A percentile compares a stretch with the other conserved stretches of the same genome.
Conservation (phyloP, 805 yeast genomes). For the Priceomyces medius region DNA sequence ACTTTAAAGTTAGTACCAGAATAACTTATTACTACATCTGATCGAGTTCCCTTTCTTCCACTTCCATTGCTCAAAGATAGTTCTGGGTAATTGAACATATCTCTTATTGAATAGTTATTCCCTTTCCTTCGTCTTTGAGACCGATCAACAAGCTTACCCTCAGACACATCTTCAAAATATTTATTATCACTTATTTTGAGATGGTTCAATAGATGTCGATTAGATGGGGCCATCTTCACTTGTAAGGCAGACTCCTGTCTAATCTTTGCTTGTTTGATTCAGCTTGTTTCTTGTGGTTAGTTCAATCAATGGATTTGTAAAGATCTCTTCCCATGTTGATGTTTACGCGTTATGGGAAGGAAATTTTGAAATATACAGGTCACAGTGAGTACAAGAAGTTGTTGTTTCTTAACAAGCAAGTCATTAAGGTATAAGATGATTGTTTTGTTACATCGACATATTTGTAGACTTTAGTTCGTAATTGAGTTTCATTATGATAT, state of each 20-base stretch:
- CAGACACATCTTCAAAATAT: conserved; percentile 21
- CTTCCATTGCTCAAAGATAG: background rate
- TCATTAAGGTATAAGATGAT: no score
- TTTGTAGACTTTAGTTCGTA: no score
- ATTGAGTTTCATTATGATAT: no score
- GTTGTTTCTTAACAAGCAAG: no score
- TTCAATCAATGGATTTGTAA: background rate
- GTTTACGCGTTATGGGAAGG: conserved; percentile 3
- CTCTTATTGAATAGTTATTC: conserved; percentile 18
- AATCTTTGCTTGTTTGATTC: background rate
- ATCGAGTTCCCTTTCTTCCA: conserved; percentile 1
- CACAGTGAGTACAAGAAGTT: no score
- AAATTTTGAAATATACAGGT: no score
- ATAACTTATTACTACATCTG: conserved; percentile 1
- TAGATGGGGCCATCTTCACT: conserved; percentile 18
- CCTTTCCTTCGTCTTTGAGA: conserved; percentile 18
- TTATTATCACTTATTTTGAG: conserved; percentile 31
- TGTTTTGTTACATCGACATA: no score
- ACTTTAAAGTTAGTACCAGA: conserved; percentile 1
- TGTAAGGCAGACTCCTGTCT: background rate
- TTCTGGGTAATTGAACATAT: conserved; percentile 12
- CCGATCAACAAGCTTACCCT: conserved; percentile 20
- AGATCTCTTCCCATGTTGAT: background rate
- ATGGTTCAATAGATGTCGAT: conserved; percentile 22
- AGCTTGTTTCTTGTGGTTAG: background rate